Conservation (phyloP, 257 asterid species). For the Phtheirospermum japonicum region DNA sequence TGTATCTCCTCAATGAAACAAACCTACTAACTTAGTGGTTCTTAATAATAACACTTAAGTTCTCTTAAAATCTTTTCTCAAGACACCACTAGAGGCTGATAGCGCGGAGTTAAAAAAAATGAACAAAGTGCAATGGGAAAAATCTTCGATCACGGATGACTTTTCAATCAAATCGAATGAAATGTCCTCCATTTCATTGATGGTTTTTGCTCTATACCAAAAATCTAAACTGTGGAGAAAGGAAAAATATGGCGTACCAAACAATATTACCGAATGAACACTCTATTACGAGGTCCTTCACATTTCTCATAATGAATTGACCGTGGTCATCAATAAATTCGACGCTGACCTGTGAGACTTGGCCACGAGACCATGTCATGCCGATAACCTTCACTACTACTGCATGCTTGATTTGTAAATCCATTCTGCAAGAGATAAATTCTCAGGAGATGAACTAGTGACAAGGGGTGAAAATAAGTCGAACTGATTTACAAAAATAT, state of each 20-base stretch:
- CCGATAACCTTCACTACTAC: conserved; percentile 41
- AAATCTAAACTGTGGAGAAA: background rate
- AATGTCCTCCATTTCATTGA: background rate
- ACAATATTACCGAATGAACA: conserved; percentile 15
- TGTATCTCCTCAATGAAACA: background rate
- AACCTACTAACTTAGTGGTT: background rate
- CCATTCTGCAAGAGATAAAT: conserved; percentile 35
- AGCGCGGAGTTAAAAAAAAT: background rate
- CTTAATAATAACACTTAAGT: background rate
- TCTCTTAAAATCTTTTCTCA: background rate
- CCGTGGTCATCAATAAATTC: conserved; percentile 39
- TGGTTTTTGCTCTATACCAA: background rate
- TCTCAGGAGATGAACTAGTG: too few species aligned
- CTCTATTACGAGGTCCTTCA: conserved; percentile 25
- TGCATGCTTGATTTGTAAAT: conserved; percentile 45
- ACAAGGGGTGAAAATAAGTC: too few species aligned
- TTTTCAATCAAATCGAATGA: conserved; percentile 2
- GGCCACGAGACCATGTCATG: conserved; percentile 46
- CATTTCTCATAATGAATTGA: conserved; percentile 45
- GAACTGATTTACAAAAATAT: too few species aligned
- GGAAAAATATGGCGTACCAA: conserved; percentile 1
- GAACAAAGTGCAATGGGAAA: background rate
- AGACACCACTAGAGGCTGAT: conserved; percentile 3
- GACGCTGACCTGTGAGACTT: conserved; percentile 44
- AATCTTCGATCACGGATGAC: background rate